Conservation (phyloP, 345 rosid species). For the Eucalyptus curtisii region DNA sequence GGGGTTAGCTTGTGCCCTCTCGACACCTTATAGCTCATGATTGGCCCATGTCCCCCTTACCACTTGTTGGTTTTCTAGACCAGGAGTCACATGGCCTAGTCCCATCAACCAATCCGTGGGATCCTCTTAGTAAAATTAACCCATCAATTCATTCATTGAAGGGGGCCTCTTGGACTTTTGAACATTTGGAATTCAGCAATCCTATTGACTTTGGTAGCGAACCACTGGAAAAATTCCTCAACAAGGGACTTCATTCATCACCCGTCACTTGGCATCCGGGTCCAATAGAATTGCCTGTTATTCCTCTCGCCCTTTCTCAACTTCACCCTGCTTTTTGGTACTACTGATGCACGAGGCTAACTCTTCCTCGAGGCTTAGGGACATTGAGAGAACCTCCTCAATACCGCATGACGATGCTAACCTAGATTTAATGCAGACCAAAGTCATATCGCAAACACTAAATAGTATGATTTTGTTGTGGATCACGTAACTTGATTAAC, state of each 20-base stretch:
- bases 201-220: neutral
- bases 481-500: no score
- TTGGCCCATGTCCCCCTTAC: accelerated
- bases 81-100: neutral
- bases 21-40: accelerated
- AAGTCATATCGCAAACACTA: no score
- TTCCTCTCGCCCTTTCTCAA: neutral
- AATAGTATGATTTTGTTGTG: no score
- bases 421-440: no score
- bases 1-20: neutral
- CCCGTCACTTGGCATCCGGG: neutral
- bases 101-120: accelerated
- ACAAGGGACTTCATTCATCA: neutral
- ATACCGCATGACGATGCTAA: no score
- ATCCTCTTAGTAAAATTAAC: neutral
- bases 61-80: accelerated
- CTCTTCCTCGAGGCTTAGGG: no score
- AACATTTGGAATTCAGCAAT: neutral
- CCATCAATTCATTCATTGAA: neutral
- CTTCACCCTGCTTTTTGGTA: no score
- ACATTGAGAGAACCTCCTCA: no score
- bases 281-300: neutral
- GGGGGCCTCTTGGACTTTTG: neutral
- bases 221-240: neutral
- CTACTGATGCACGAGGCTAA: no score